Conservation (phyloP, 2,329 filamentous ascomycete genomes). For the Zymoseptoria ardabiliae region DNA sequence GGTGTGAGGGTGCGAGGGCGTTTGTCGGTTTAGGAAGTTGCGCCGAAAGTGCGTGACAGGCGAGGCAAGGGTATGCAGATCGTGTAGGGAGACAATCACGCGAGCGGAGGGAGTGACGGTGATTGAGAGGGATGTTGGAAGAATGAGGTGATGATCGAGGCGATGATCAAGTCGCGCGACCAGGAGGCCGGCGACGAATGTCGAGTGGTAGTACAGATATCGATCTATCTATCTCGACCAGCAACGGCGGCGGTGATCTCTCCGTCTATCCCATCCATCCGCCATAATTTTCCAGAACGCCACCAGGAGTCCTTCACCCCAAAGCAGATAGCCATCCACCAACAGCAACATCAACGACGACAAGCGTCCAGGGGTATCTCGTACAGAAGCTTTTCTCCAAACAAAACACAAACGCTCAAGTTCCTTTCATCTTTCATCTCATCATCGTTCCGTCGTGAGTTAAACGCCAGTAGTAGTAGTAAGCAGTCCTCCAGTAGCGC, state of each 20-base stretch:
- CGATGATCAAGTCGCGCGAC: background rate
- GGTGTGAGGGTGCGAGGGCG: background rate
- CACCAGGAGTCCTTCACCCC: background rate
- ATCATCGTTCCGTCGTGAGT: slow-evolving; percentile 9
- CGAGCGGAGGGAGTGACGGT: background rate
- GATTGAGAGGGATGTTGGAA: background rate
- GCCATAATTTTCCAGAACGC: background rate
- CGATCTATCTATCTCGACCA: background rate
- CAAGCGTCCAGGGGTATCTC: slow-evolving; percentile 19
- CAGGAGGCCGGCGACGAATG: background rate
- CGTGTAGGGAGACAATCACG: background rate
- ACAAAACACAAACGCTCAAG: slow-evolving; percentile 4
- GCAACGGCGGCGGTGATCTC: too few relatives aligned
- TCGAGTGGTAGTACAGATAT: background rate
- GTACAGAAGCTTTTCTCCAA: slow-evolving; percentile 12
- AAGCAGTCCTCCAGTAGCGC: background rate
- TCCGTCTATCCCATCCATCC: background rate
- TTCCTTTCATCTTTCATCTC: slow-evolving; percentile 1
- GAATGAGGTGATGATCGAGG: background rate
- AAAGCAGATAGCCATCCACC: background rate
- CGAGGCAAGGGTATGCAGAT: background rate
- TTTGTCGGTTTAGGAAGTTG: background rate
- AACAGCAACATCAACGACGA: slow-evolving; percentile 5
- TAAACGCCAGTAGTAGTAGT: slow-evolving; percentile 5
- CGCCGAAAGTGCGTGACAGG: background rate